Evolutionary conservation across 169 alveolate species (phyloP), one percentile per base, ranked within the genome.

Genomic region (Blepharisma undulans): DNA sequence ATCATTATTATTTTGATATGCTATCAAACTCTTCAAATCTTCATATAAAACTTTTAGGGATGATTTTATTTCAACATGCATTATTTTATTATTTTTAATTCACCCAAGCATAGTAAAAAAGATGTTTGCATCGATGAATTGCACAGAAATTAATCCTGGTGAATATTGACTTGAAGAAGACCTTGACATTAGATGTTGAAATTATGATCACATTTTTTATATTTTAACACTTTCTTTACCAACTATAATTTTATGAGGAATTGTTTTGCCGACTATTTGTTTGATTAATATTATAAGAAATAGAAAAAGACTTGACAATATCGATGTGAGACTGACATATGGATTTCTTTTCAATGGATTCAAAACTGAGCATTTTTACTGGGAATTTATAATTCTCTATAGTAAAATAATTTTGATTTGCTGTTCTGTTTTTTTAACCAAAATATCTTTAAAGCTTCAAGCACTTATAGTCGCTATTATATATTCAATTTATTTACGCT

Each of bases 331-430:
- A 84, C 10, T 14, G 19, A 10, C 48, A 36, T 48, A 34, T n/a
- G 90, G 90, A 84, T 84, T 84, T 84, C 10, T 84, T 14, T 84
- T 19, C 84, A 84, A n/a, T 12, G 90, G 90, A 18, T 84, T 48
- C 32, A n/a, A 59, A 61, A 14, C 10, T 25, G 10, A 16, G 10
- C 19, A 60, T 21, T 84, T n/a, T 27, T 84, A 48, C 82, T 84
- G 90, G 90, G 90, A 84, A 27, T 48, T 84, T 18, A 84, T 84
- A 19, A 33, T 86, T 27, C 21, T 86, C 5, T 29, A 25, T 71
- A 86, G 91, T 14, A 86, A 86, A 86, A 33, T 86, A 0, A 6
- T 72, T 4, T 4, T 72, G 8, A 72, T 86, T 4, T 25, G 81
- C 59, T n/a, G 61, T 16, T 19, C 84, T 0, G 85, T 72, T 6